These are phyloP conservation scores for Chondrus crispus DNA, from an alignment of 23 red algal species.

Conservation along the genomic window DNA sequence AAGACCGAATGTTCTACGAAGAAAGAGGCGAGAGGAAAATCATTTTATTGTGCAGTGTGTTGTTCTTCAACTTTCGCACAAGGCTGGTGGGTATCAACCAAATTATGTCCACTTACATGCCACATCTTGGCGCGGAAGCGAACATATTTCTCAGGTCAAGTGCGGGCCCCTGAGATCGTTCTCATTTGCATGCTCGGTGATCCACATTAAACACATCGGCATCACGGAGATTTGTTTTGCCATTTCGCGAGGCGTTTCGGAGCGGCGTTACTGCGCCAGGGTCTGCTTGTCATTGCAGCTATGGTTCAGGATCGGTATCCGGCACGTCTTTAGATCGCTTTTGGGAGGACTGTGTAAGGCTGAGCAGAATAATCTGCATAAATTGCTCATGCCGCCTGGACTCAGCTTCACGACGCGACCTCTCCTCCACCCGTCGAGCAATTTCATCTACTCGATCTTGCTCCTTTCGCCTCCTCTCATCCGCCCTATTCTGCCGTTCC, in stretches of 20 bases:
- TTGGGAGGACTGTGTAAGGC: no score
- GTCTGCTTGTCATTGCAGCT: no score
- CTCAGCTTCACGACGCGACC: neutral
- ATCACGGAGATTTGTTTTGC: no score
- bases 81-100: neutral
- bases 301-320: no score
- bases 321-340: no score
- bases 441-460: neutral
- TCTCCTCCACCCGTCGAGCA: neutral
- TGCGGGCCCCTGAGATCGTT: no score
- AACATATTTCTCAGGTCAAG: neutral
- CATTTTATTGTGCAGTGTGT: neutral
- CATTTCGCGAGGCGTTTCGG: no score
- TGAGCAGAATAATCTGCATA: slow-evolving; percentile 6
- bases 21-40: neutral
- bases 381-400: neutral
- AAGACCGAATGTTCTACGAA: neutral
- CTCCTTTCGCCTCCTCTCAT: neutral
- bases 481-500: neutral
- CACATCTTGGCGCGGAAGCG: neutral
- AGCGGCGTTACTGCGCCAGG: no score
- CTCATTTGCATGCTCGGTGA: no score
- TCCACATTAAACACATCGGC: no score
- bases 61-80: neutral
- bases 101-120: neutral